Conservation (phyloP, 305 asterid genomes). For the Solanum hybrid region DNA sequence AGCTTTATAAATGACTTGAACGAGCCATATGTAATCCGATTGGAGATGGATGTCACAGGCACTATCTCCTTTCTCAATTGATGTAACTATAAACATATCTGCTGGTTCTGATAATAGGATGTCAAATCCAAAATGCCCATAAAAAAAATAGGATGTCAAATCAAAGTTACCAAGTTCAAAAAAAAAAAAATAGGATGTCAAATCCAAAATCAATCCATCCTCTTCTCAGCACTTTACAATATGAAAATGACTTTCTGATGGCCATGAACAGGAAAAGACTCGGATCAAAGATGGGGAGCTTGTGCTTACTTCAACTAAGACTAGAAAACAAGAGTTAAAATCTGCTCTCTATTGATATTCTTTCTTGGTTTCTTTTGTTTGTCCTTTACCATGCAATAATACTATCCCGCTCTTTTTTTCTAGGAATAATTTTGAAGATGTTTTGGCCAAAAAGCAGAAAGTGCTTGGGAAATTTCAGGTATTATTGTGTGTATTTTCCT, state of each 20-base stretch:
- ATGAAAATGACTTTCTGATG: not conserved
- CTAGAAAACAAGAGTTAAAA: conserved; percentile 12
- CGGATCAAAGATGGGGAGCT: conserved; percentile 14
- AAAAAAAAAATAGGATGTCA: not conserved
- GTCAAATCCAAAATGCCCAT: too few relatives aligned
- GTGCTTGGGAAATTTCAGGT: conserved; percentile 12
- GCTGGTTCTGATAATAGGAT: not conserved
- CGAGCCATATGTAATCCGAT: not conserved
- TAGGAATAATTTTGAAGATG: conserved; percentile 10
- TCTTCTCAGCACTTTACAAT: not conserved
- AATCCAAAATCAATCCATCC: not conserved
- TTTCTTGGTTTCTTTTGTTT: not conserved
- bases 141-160: not conserved
- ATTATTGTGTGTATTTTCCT: not conserved
- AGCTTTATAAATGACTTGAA: not conserved
- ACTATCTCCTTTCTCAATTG: not conserved
- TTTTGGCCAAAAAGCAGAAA: conserved; percentile 5
- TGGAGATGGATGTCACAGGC: not conserved
- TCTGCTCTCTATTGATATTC: not conserved
- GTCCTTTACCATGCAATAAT: not conserved
- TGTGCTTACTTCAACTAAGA: conserved; percentile 10
- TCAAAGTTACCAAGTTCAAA: too few relatives aligned
- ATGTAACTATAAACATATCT: not conserved
- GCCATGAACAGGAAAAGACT: conserved; percentile 2
- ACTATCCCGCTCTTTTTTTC: not conserved